Evolutionary conservation across 1,284 basidiomycete species (phyloP), one percentile per base, ranked within the genome.

Genomic region (Ganoderma resinaceum): DNA sequence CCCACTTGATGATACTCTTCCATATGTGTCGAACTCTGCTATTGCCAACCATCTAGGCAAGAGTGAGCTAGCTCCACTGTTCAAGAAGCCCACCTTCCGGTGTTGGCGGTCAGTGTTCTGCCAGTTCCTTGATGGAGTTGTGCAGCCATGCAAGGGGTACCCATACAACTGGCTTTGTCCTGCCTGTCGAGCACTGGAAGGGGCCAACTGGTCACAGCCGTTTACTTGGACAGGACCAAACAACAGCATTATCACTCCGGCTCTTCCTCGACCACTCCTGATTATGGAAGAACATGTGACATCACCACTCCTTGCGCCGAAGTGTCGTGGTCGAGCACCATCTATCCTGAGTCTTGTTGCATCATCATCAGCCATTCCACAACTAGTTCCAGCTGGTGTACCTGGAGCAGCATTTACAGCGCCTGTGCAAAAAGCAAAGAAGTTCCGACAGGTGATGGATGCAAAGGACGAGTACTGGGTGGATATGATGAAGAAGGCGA

Each of bases 51-150:
- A 43, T 20, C 5, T 67, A 0, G 66, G 66, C 2, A 8, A 11
- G 0, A 4, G 1, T 0, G 55, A 62, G 40, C 61, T 67, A 7
- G 11, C 42, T 6, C n/a, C n/a, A n/a, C 42, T 67, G 2, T 6
- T 63, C 3, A 62, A 49, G 23, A 37, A 31, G 23, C 66, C 66
- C 2, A 18, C 3, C 1, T 2, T 31, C 12, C 62, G 66, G 0
- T 67, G 66, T 42, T 67, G 66, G 66, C 9, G 62, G 2, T 42
- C 35, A 6, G 57, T 67, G 2, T 61, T 29, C 20, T 23, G 14
- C 26, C 18, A 40, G 11, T 67, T 67, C 49, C 14, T 67, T 6
- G 66, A 67, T 63, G 66, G 66, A 20, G 38, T 52, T 18, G 55
- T 14, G 0, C 31, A 46, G 12, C 18, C 23, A 18, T 67, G 66